Evolutionary conservation across 2,329 filamentous ascomycete genomes (phyloP), one percentile per base, ranked within the genome.

Genomic region (Diaporthe velutina): DNA sequence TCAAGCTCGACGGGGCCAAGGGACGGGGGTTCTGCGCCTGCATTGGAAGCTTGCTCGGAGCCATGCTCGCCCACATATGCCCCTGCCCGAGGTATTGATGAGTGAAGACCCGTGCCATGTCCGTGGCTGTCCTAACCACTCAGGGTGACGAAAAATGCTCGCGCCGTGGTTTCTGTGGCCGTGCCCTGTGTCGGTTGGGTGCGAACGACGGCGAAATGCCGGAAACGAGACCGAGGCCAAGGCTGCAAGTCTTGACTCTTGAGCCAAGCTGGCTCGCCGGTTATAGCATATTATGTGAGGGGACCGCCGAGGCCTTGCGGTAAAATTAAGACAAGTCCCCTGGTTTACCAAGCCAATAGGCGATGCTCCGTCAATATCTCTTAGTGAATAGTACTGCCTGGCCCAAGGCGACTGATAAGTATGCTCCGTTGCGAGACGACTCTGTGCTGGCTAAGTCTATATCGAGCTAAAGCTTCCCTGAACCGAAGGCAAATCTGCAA

Each of bases 171-270:
- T 6, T 1, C n/a, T 1, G 33, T 19, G 48, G 15, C n/a, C 33
- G 45, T 38, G 10, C n/a, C n/a, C 30, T 40, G 13, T 5, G 1
- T 12, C 10, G 15, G n/a, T 3, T n/a, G 4, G 28, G 33, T 6
- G 15, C 7, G n/a, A 30, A 22, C 8, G 30, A 54, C n/a, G n/a
- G 48, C 7, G 33, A 25, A 38, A 28, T 28, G 15, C 33, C 48
- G 64, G 48, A 5, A 25, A 40, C 64, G 33, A 54, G n/a, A 28
- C 48, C 64, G 33, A 68, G n/a, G 64, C 45, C 48, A 67, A 67
- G 64, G 30, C 45, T 25, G 22, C 22, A 38, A 12, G 13, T 52
- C 64, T 67, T 67, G 64, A 52, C 45, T 67, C 45, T 67, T 28
- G 45, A 25, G 64, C 64, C 45, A 52, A 67, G 64, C 30, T 25